Conservation (phyloP, 164 flowering plant species). For the Warburgia ugandensis region DNA sequence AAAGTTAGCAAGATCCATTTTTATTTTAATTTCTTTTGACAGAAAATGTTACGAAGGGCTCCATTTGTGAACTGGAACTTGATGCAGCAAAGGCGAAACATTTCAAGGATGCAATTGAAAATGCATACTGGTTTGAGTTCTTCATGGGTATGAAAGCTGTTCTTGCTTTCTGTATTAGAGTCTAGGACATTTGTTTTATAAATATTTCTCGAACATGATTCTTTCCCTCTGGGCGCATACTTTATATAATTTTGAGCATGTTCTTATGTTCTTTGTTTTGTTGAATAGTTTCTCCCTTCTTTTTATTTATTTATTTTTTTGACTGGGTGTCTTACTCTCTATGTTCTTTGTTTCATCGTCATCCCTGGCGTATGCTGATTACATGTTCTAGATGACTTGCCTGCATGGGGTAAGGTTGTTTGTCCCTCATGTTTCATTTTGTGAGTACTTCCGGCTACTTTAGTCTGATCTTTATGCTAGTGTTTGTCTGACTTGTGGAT, state of each 20-base stretch:
- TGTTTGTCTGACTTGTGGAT: neutral
- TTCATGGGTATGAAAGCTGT: constrained; percentile 98
- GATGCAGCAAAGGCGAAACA: constrained; percentile 73
- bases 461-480: neutral
- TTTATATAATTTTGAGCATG: no score
- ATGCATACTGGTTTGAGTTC: constrained; percentile 92
- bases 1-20: no score
- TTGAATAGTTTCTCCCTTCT: neutral
- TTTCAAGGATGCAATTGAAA: constrained; percentile 94
- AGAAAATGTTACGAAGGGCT: constrained; percentile 72
- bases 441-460: neutral
- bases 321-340: no score
- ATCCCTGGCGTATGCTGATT: no score
- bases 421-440: neutral
- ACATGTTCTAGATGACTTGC: constrained; percentile 99
- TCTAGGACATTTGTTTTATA: no score
- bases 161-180: no score
- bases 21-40: no score
- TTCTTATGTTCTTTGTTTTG: neutral
- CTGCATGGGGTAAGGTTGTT: constrained; percentile 78
- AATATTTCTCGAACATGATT: no score
- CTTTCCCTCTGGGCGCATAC: no score
- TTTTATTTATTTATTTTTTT: neutral
- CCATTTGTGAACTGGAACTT: constrained; percentile 67
- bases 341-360: no score